These are phyloP conservation scores for Blastomyces percursus DNA, from an alignment of 2,329 filamentous ascomycete genomes.

Conservation along the genomic window DNA sequence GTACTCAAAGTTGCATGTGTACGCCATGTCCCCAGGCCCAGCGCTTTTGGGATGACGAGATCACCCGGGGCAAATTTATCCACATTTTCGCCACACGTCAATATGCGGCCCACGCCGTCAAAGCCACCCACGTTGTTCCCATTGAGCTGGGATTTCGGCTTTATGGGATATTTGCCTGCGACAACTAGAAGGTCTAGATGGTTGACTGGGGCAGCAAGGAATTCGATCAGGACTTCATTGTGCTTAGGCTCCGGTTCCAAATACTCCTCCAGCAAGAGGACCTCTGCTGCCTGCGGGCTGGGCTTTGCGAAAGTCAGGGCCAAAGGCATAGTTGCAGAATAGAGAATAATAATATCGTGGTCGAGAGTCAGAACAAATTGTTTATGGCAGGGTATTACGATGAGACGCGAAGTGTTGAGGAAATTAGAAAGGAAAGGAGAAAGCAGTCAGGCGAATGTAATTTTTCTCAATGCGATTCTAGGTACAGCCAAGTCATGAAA, in stretches of 20 bases:
- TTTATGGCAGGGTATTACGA: not conserved
- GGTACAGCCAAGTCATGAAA: not conserved
- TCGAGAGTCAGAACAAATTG: not conserved
- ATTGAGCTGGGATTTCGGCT: conserved; percentile 11
- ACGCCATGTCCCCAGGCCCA: not conserved
- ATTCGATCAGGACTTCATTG: conserved; percentile 10
- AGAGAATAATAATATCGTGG: not conserved
- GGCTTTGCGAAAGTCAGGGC: not conserved
- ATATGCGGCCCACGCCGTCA: conserved; percentile 14
- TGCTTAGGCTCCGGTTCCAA: not conserved
- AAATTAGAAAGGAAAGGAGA: not conserved
- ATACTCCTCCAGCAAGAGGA: not conserved
- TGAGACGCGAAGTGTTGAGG: not conserved
- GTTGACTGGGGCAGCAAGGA: conserved; percentile 18
- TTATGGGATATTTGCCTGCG: conserved; percentile 16
- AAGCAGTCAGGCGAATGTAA: not conserved
- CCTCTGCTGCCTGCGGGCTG: not conserved
- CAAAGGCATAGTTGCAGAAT: not conserved
- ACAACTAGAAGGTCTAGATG: conserved; percentile 18
- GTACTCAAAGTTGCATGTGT: not conserved
- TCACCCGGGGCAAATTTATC: conserved; percentile 10
- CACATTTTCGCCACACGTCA: conserved; percentile 11
- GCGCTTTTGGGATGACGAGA: not conserved
- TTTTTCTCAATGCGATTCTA: not conserved
- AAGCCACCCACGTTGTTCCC: conserved; percentile 15